Evolutionary conservation across 768 basidiomycete species (phyloP).

Genomic region (Suillus ampliporus): DNA sequence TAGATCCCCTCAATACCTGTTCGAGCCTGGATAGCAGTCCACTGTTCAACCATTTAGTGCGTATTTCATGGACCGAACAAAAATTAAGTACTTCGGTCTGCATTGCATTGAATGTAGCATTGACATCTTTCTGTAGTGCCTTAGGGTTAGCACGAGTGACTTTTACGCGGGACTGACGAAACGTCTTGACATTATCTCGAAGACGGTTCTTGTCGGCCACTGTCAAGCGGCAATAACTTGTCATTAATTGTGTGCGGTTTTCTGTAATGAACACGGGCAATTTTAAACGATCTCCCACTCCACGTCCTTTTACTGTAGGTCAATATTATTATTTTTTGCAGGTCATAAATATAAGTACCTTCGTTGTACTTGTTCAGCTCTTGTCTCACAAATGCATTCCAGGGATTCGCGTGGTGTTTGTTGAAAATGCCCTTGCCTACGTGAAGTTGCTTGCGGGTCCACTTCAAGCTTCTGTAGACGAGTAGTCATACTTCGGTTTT

Average conservation of each 20-base stretch:
- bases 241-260: neutral
- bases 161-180: neutral
- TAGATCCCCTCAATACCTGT: neutral
- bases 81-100: neutral
- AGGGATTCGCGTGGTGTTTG: no score
- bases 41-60: neutral
- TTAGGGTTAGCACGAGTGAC: neutral
- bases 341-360: no score
- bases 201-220: neutral
- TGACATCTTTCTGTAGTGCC: slow-evolving; percentile 1
- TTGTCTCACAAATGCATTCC: no score
- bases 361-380: no score
- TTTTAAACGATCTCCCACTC: neutral
- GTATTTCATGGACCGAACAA: neutral
- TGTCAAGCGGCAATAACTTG: neutral
- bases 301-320: neutral
- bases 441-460: neutral
- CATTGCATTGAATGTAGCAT: neutral
- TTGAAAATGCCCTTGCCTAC: neutral
- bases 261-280: neutral
- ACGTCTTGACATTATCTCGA: neutral
- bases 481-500: neutral
- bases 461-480: neutral
- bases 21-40: neutral
- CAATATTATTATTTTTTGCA: neutral